A percentile compares a stretch with the other conserved stretches of the same genome.
Conservation (phyloP, 805 yeast species). For the Candida insectorum region DNA sequence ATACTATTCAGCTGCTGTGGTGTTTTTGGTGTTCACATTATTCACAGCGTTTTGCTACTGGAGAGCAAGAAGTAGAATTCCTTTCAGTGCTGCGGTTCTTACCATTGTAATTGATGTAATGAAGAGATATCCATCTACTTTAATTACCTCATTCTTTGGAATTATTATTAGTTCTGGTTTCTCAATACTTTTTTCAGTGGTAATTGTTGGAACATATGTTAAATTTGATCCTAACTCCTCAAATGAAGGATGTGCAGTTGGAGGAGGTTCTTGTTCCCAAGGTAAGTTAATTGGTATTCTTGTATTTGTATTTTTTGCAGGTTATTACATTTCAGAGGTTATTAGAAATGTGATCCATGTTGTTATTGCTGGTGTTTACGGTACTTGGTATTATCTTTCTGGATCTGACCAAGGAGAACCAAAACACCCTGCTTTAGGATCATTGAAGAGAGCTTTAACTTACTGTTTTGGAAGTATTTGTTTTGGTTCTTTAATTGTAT, state of each 20-base stretch:
- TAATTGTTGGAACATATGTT: conserved; percentile 72
- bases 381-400: conserved; percentile 86
- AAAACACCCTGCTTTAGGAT: conserved; percentile 72
- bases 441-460: conserved; percentile 76
- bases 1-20: conserved; percentile 80
- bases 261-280: conserved; percentile 51
- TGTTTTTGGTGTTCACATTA: conserved; percentile 61
- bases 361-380: conserved; percentile 78
- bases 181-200: conserved; percentile 60
- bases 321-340: conserved; percentile 80
- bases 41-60: conserved; percentile 70
- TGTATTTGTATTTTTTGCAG: conserved; percentile 76
- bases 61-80: conserved; percentile 67
- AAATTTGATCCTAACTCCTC: conserved; percentile 60
- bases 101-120: conserved; percentile 75
- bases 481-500: conserved; percentile 75
- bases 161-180: conserved; percentile 58
- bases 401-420: conserved; percentile 78
- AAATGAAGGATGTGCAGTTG: conserved; percentile 53
- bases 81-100: conserved; percentile 68
- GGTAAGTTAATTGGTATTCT: conserved; percentile 65
- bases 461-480: conserved; percentile 89
- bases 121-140: conserved; percentile 66
- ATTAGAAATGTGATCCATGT: conserved; percentile 77
- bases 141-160: conserved; percentile 60